These are phyloP conservation scores for Xylaria curta DNA, from an alignment of 495 filamentous ascomycete genomes.

Conservation along the genomic window DNA sequence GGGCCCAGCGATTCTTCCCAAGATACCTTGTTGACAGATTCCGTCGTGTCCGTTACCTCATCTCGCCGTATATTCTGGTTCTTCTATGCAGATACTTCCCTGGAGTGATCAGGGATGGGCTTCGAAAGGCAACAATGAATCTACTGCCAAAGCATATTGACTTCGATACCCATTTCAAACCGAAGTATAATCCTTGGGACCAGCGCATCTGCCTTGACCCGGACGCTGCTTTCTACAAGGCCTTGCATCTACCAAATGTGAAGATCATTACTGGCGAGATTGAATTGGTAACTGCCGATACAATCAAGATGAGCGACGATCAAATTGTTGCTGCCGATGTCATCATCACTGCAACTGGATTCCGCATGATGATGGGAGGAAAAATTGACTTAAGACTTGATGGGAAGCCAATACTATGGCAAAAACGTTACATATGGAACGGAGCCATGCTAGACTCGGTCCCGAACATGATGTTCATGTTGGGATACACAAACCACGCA, in stretches of 20 bases:
- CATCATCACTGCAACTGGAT: conserved; percentile 69
- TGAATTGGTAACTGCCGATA: conserved; percentile 56
- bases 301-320: conserved; percentile 57
- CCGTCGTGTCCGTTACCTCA: conserved; percentile 38
- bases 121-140: conserved; percentile 45
- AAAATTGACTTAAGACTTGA: conserved; percentile 55
- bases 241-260: conserved; percentile 58
- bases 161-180: conserved; percentile 66
- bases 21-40: neutral
- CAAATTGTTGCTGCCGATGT: conserved; percentile 62
- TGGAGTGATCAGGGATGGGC: conserved; percentile 46
- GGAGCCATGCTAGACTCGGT: conserved; percentile 65
- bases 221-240: conserved; percentile 66
- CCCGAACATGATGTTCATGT: conserved; percentile 60
- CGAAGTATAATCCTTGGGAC: conserved; percentile 70
- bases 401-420: conserved; percentile 47
- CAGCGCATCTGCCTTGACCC: conserved; percentile 68
- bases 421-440: conserved; percentile 60
- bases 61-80: conserved; percentile 28
- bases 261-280: conserved; percentile 66
- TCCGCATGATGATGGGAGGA: conserved; percentile 60
- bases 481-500: conserved; percentile 64
- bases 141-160: conserved; percentile 58
- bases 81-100: conserved; percentile 50
- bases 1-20: conserved; percentile 1